phyloP scores from a whole-genome alignment of 495 filamentous ascomycete species.

The Talaromyces ruber region DNA sequence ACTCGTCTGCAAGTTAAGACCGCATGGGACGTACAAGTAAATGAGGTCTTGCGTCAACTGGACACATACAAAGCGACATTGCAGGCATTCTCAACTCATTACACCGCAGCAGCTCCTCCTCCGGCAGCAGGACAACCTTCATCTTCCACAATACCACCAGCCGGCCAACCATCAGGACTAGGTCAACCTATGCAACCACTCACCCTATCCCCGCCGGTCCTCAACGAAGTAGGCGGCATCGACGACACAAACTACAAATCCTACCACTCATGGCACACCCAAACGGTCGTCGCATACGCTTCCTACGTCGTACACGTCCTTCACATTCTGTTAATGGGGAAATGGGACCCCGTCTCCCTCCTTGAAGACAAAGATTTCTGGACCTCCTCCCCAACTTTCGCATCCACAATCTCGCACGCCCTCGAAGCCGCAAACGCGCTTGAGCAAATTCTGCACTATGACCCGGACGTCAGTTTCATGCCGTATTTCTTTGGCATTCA shows the following conservation, averaged over 20 bases:
- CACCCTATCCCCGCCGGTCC: not conserved
- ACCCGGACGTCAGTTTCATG: slow-evolving; percentile 82
- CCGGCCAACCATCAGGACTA: not conserved
- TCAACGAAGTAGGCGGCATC: not conserved
- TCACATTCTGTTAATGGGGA: slow-evolving; percentile 74
- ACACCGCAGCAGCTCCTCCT: slow-evolving; percentile 27
- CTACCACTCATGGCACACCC: slow-evolving; percentile 59
- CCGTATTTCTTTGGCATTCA: slow-evolving; percentile 87
- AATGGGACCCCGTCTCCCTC: slow-evolving; percentile 81
- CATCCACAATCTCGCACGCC: slow-evolving; percentile 70
- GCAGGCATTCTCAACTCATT: slow-evolving; percentile 64
- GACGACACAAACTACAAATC: slow-evolving; percentile 36
- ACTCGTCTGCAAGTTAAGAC: slow-evolving; percentile 62
- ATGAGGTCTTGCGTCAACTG: slow-evolving; percentile 70
- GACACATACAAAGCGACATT: slow-evolving; percentile 76
- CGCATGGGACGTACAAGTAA: slow-evolving; percentile 74
- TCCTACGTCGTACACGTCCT: slow-evolving; percentile 80
- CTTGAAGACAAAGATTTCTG: slow-evolving; percentile 84
- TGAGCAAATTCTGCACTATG: slow-evolving; percentile 74
- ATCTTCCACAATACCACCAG: not conserved
- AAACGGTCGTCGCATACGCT: slow-evolving; percentile 85
- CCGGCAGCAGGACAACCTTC: not conserved
- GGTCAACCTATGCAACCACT: not conserved
- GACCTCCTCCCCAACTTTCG: slow-evolving; percentile 78
- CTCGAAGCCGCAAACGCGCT: slow-evolving; percentile 74